phyloP scores from a whole-genome alignment of 1,284 basidiomycete species.

The Pseudozyma sp. region DNA sequence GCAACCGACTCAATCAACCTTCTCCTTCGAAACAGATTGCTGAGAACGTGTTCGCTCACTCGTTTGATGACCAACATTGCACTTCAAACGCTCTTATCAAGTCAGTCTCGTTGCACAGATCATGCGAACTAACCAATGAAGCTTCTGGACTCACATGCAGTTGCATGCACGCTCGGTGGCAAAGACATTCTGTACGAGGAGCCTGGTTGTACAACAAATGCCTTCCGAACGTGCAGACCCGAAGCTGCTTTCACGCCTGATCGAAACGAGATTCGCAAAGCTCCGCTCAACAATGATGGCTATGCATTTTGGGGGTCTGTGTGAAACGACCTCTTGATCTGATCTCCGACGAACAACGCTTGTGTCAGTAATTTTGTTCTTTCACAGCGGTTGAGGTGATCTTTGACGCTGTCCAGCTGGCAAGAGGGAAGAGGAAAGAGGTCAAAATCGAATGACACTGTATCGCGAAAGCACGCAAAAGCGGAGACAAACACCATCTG shows the following conservation, averaged over 20 bases:
- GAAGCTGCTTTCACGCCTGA: background rate
- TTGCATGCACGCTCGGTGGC: conserved; percentile 16
- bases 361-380: background rate
- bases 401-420: background rate
- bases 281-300: too few relatives aligned
- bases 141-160: conserved; percentile 8
- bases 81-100: too few relatives aligned
- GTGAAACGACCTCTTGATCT: background rate
- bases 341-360: background rate
- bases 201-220: too few relatives aligned
- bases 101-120: too few relatives aligned
- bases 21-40: too few relatives aligned
- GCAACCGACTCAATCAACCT: too few relatives aligned
- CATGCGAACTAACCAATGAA: too few relatives aligned
- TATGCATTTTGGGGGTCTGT: too few relatives aligned
- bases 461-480: background rate
- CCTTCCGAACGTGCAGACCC: too few relatives aligned
- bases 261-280: too few relatives aligned
- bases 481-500: background rate
- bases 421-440: background rate
- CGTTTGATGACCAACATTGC: too few relatives aligned
- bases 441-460: conserved; percentile 4
- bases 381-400: conserved; percentile 2
- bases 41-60: too few relatives aligned
- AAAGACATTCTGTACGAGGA: conserved; percentile 5